Percentiles rank a stretch among this genome's conserved stretches.
Conservation (phyloP, 805 yeast genomes). For the Ogataea neopini region DNA sequence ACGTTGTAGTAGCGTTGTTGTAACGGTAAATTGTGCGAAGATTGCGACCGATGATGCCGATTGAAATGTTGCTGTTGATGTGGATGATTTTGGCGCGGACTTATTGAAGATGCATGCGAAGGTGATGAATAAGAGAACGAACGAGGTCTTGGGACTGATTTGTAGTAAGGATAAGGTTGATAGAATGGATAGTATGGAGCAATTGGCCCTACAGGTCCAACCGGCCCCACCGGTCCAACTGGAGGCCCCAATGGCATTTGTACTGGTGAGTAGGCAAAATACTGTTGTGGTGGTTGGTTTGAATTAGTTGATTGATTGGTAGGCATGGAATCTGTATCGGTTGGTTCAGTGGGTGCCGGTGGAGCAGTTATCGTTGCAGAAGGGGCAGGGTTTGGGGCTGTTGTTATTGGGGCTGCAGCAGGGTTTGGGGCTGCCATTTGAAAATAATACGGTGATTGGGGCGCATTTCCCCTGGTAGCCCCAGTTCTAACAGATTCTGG, state of each 20-base stretch:
- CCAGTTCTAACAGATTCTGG: background rate
- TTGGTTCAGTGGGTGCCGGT: background rate
- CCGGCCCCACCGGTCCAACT: conserved; percentile 5
- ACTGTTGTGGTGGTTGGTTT: conserved; percentile 8
- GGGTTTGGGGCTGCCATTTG: background rate
- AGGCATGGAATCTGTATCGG: background rate
- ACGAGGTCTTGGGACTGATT: conserved; percentile 7
- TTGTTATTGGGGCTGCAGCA: background rate
- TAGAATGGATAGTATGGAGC: conserved; percentile 14
- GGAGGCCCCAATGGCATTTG: conserved; percentile 8
- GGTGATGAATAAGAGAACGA: conserved; percentile 11
- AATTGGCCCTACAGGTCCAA: conserved; percentile 1
- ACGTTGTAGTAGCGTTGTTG: conserved; percentile 3
- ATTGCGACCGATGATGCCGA: conserved; percentile 8
- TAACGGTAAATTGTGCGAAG: background rate
- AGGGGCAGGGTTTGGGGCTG: background rate
- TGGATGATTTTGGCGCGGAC: conserved; percentile 9
- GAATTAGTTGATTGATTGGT: background rate
- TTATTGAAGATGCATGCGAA: conserved; percentile 5
- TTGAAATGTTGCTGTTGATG: background rate
- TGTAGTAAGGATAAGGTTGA: conserved; percentile 12
- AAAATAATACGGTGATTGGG: conserved; percentile 1
- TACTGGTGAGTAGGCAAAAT: conserved; percentile 11
- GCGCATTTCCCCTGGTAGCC: background rate
- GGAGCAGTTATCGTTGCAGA: background rate